These are phyloP conservation scores for Plasmodium ovale DNA, from an alignment of 169 alveolate species.

Conservation along the genomic window DNA sequence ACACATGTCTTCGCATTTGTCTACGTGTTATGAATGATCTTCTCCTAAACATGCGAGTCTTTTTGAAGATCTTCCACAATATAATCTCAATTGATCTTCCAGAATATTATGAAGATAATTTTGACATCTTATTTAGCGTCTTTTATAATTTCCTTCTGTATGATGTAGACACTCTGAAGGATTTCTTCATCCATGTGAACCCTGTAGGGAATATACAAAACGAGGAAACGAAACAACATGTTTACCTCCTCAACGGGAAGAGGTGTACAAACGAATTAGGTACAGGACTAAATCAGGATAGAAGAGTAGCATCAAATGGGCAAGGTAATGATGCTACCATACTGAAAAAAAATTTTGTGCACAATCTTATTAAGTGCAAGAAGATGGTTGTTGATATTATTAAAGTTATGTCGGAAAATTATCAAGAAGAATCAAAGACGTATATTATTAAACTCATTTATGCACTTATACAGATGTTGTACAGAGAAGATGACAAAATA, in stretches of 20 bases:
- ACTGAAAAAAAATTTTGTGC: not conserved
- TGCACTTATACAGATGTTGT: conserved; percentile 30
- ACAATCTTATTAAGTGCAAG: conserved; percentile 52
- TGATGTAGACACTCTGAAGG: not conserved
- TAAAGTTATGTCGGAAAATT: conserved; percentile 35
- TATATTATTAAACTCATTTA: conserved; percentile 26
- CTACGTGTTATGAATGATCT: conserved; percentile 16
- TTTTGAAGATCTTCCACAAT: conserved; percentile 29
- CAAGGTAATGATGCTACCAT: not conserved
- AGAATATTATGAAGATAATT: conserved; percentile 62
- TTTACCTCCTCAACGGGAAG: not conserved
- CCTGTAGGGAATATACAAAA: not conserved
- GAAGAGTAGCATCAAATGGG: not conserved
- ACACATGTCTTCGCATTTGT: conserved; percentile 11
- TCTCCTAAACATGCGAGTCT: conserved; percentile 9
- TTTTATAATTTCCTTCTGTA: conserved; percentile 28
- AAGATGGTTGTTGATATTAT: conserved; percentile 24
- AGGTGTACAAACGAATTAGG: too few species aligned
- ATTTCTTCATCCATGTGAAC: conserved; percentile 6
- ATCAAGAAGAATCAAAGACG: conserved; percentile 59
- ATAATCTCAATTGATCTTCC: conserved; percentile 36
- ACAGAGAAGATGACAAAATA: conserved; percentile 14
- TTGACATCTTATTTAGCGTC: conserved; percentile 34
- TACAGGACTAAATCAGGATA: not conserved
- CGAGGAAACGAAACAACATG: not conserved